These are phyloP conservation scores for Amphibolis antarctica DNA, from an alignment of 106 monocot genomes.

Conservation along the genomic window DNA sequence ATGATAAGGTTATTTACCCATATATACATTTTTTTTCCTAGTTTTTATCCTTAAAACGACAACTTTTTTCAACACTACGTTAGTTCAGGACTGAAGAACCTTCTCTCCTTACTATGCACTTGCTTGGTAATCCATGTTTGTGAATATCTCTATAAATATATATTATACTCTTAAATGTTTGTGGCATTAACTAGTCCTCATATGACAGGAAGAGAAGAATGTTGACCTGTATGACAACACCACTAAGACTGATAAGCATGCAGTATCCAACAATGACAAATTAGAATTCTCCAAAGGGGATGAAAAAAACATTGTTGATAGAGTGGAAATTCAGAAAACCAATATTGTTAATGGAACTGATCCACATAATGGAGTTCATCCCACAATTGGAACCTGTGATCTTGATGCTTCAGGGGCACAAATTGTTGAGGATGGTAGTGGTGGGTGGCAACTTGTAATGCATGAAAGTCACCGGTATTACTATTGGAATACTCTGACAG, in stretches of 20 bases:
- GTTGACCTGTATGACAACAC: slow-evolving; percentile 4
- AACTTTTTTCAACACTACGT: too few species aligned
- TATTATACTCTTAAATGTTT: background rate
- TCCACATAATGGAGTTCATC: slow-evolving; percentile 15
- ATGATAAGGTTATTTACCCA: slow-evolving; percentile 15
- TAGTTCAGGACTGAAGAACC: too few species aligned
- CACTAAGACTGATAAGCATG: slow-evolving; percentile 14
- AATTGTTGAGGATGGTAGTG: slow-evolving; percentile 32
- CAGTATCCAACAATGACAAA: slow-evolving; percentile 9
- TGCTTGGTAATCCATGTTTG: too few species aligned
- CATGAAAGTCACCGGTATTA: slow-evolving; percentile 82
- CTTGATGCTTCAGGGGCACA: slow-evolving; percentile 31
- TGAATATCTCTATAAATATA: too few species aligned
- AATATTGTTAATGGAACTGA: slow-evolving; percentile 1
- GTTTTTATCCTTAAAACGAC: background rate
- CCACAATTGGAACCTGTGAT: slow-evolving; percentile 6
- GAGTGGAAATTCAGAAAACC: slow-evolving; percentile 10
- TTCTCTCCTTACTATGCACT: too few species aligned
- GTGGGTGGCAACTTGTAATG: slow-evolving; percentile 71
- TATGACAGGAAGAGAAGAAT: slow-evolving; percentile 22
- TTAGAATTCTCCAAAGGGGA: slow-evolving; percentile 11
- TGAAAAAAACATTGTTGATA: slow-evolving; percentile 1
- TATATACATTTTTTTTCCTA: background rate
- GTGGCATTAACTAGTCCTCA: background rate
- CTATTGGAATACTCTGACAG: slow-evolving; percentile 92